Conservation (phyloP, 2,329 filamentous ascomycete species). For the Calonectria henricotiae region DNA sequence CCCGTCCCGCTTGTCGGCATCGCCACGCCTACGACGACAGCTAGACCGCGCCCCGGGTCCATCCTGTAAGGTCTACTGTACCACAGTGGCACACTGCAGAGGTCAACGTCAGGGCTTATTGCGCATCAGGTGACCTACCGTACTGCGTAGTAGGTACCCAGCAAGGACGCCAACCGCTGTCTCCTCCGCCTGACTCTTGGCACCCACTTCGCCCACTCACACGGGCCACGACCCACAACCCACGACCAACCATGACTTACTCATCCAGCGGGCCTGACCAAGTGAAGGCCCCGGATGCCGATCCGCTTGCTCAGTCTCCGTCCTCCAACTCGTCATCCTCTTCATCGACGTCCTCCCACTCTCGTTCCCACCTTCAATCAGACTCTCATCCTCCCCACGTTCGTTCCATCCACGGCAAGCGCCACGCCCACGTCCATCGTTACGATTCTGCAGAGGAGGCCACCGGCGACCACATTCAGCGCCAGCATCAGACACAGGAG, state of each 20-base stretch:
- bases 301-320: constrained; percentile 45
- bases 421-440: constrained; percentile 45
- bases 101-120: constrained; percentile 15
- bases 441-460: constrained; percentile 32
- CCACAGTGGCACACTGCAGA: constrained; percentile 26
- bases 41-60: constrained; percentile 20
- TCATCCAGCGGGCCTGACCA: constrained; percentile 58
- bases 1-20: constrained; percentile 42
- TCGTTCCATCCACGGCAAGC: constrained; percentile 42
- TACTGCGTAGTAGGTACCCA: constrained; percentile 27
- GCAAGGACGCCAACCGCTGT: constrained; percentile 23
- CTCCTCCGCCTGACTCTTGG: constrained; percentile 32
- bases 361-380: constrained; percentile 52
- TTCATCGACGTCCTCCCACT: constrained; percentile 46
- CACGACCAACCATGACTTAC: constrained; percentile 56
- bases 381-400: constrained; percentile 38
- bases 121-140: constrained; percentile 11
- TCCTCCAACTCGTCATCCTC: constrained; percentile 40
- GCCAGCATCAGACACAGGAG: constrained; percentile 35
- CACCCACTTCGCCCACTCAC: constrained; percentile 45
- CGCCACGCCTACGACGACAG: constrained; percentile 41
- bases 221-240: constrained; percentile 51
- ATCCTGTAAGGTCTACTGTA: constrained; percentile 16
- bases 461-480: constrained; percentile 39
- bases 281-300: constrained; percentile 57